Evolutionary conservation across 2,329 filamentous ascomycete genomes (phyloP).

Genomic region (Tolypocladium guangdongense): DNA sequence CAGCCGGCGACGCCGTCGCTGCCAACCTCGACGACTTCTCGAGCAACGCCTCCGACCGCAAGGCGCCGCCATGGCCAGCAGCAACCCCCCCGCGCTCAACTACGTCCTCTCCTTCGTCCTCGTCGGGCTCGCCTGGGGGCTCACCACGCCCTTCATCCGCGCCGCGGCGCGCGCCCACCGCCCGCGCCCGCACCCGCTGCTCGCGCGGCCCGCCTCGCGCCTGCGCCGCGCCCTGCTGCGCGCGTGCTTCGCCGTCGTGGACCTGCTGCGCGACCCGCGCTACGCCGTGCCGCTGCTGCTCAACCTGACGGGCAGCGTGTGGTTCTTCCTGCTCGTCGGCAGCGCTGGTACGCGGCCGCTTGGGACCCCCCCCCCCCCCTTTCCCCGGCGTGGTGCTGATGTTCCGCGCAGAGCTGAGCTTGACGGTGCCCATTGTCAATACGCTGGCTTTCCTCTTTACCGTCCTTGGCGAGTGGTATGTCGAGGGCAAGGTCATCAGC

Average conservation of each 20-base stretch:
- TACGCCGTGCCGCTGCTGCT: conserved; percentile 79
- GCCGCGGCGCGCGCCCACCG: conserved; percentile 68
- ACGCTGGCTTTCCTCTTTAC: conserved; percentile 94
- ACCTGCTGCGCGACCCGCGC: conserved; percentile 67
- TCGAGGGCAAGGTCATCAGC: conserved; percentile 82
- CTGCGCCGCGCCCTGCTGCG: conserved; percentile 51
- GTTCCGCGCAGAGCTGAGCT: conserved; percentile 58
- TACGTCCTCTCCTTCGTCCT: conserved; percentile 84
- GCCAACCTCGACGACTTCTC: background rate
- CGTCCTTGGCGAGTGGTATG: conserved; percentile 88
- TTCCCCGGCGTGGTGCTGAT: background rate
- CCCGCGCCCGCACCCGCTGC: conserved; percentile 45
- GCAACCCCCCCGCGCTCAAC: conserved; percentile 40
- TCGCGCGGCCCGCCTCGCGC: conserved; percentile 46
- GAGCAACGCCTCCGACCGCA: too few relatives aligned
- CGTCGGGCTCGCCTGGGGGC: conserved; percentile 85
- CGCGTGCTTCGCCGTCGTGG: conserved; percentile 62
- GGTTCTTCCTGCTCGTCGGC: conserved; percentile 93
- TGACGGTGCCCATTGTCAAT: conserved; percentile 92
- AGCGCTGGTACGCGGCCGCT: conserved; percentile 87
- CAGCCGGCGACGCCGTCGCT: background rate
- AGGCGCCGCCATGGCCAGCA: background rate
- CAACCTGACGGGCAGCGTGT: conserved; percentile 86
- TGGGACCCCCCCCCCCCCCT: too few relatives aligned
- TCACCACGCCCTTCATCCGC: conserved; percentile 88